Conservation (phyloP, 1,284 basidiomycete genomes). For the Sutorius eximius region DNA sequence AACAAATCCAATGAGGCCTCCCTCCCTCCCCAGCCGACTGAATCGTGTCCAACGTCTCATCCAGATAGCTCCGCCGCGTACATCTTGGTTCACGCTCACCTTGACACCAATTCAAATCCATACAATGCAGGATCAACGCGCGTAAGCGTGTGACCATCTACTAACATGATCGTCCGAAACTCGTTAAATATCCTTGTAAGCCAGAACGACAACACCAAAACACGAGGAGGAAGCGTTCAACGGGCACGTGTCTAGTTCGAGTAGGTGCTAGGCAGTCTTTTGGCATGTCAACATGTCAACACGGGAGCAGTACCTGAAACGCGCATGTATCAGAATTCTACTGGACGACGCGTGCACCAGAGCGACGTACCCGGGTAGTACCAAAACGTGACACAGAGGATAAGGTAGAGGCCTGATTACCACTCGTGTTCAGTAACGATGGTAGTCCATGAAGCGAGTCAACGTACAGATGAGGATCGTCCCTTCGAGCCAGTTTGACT, state of each 20-base stretch:
- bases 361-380: neutral
- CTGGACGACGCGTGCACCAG: neutral
- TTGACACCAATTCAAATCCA: neutral
- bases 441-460: too few species aligned
- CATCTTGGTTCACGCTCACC: neutral
- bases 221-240: too few species aligned
- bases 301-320: conserved; percentile 2
- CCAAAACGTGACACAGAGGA: neutral
- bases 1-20: neutral
- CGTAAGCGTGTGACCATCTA: neutral
- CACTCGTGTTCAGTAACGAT: neutral
- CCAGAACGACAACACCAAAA: neutral
- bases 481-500: conserved; percentile 81
- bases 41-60: neutral
- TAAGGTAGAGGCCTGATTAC: neutral
- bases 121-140: neutral
- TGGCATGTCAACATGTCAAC: conserved; percentile 2
- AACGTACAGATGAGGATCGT: conserved; percentile 65
- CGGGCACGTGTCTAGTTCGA: neutral
- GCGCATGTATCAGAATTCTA: conserved; percentile 7
- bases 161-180: neutral
- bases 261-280: neutral
- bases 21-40: neutral
- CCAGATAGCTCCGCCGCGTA: neutral
- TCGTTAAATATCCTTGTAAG: neutral